These are phyloP conservation scores for Tilletia caries DNA, from an alignment of 1,284 basidiomycete species.

Conservation along the genomic window DNA sequence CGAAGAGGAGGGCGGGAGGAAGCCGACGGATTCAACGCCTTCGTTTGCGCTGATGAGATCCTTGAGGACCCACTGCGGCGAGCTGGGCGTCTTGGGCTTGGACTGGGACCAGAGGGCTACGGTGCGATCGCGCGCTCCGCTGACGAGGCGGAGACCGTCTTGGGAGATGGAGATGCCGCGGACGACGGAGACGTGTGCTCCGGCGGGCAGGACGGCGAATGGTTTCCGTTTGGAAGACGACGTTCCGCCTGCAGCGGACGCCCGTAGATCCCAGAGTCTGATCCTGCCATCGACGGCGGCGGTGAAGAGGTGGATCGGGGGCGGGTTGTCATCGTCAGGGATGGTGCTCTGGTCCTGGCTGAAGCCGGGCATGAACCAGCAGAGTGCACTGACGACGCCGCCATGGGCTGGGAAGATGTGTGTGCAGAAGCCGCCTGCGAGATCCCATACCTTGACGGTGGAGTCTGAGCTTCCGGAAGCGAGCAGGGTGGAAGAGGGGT, in stretches of 20 bases:
- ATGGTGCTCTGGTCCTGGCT: neutral
- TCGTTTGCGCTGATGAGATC: conserved; percentile 43
- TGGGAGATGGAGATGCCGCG: conserved; percentile 37
- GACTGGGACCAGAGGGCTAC: conserved; percentile 35
- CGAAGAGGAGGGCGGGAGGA: conserved; percentile 51
- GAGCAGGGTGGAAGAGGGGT: conserved; percentile 82
- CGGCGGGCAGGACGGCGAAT: conserved; percentile 24
- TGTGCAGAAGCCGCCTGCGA: conserved; percentile 79
- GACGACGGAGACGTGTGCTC: conserved; percentile 47
- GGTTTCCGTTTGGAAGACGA: conserved; percentile 27
- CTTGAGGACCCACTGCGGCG: conserved; percentile 33
- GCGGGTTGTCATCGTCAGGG: conserved; percentile 17
- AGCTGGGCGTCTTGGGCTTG: conserved; percentile 7
- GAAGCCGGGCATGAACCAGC: conserved; percentile 68
- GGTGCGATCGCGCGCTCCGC: conserved; percentile 42
- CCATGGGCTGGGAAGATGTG: conserved; percentile 89
- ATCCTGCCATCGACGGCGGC: conserved; percentile 65
- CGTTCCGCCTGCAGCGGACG: conserved; percentile 4
- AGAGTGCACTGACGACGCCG: conserved; percentile 87
- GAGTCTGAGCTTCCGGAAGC: conserved; percentile 95
- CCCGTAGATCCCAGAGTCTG: conserved; percentile 48
- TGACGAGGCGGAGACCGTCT: conserved; percentile 37
- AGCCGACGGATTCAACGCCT: conserved; percentile 44
- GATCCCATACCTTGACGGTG: conserved; percentile 94
- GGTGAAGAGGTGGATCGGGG: conserved; percentile 64